Percentiles rank a stretch among this genome's conserved stretches.
Evolutionary conservation across 2,329 filamentous ascomycete genomes (phyloP).

Genomic region (Penicillium sp.): DNA sequence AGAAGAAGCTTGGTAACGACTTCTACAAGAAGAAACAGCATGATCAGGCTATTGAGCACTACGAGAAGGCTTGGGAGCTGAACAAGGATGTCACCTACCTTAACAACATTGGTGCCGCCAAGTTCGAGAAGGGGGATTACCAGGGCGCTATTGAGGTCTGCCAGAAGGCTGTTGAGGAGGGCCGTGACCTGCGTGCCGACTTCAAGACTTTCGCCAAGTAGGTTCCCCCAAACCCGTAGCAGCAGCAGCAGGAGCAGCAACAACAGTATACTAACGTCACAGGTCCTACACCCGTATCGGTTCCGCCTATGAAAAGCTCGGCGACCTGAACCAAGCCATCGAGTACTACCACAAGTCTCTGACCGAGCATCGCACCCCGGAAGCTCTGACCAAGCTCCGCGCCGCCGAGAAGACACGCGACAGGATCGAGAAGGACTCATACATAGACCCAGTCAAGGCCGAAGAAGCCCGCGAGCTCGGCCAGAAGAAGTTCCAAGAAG

Average conservation of each 20-base stretch:
- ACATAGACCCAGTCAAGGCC: constrained; percentile 87
- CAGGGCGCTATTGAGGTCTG: constrained; percentile 84
- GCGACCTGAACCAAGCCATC: constrained; percentile 77
- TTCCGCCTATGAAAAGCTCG: constrained; percentile 87
- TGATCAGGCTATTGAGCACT: constrained; percentile 91
- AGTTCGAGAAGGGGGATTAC: constrained; percentile 96
- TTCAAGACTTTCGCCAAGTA: constrained; percentile 98
- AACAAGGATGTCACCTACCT: constrained; percentile 97
- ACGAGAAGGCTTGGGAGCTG: constrained; percentile 90
- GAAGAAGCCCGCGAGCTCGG: constrained; percentile 94
- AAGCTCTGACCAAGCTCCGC: constrained; percentile 90
- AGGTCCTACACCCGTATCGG: constrained; percentile 91
- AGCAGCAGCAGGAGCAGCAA: too few species aligned
- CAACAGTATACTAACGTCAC: constrained; percentile 8
- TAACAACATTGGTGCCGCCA: constrained; percentile 91
- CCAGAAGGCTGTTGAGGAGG: constrained; percentile 85
- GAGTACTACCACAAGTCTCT: constrained; percentile 91
- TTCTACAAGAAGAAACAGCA: constrained; percentile 99
- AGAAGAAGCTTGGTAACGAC: constrained; percentile 92
- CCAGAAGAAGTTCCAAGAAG: constrained; percentile 96
- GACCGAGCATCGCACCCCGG: constrained; percentile 94
- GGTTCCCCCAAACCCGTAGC: constrained; percentile 16
- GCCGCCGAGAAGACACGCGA: constrained; percentile 85
- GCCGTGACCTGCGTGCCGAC: constrained; percentile 85
- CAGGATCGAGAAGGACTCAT: constrained; percentile 74